Base-by-base conservation (phyloP, 2,329 filamentous ascomycete species). In the Exophiala sp. region DNA sequence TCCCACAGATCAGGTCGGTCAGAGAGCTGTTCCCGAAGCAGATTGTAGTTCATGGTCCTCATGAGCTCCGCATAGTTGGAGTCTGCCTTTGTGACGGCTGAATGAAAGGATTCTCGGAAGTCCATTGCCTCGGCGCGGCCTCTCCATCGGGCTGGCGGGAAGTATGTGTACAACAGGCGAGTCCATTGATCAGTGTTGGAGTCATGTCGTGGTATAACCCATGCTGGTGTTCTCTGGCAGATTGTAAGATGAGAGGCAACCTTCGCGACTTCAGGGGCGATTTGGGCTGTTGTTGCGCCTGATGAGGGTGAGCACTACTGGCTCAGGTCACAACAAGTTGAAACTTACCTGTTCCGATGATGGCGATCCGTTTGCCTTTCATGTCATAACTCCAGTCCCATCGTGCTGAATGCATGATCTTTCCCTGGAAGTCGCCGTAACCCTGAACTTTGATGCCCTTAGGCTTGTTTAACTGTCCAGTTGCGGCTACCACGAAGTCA, bases 171-270 rank as follows among this genome's bases (percentile, higher is more conserved):
- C 2, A 80, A 47, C 10, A 68, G 63, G 20, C 72, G 70, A 57
- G 71, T 66, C 36, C 75, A 52, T 0, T 70, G 47, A 2, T 75
- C 71, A 1, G 83, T 72, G 0, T 72, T 66, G 1, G 65, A 68
- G 52, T 84, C 80, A 5, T 68, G 56, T 10, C 81, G 77, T 2
- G 80, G 80, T 2, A 81, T 72, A 6, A 84, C 65, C 79, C 80
- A 84, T 58, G 83, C 83, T 0, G 81, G 79, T 0, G 79, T 79
- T 11, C 82, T 71, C 63, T 84, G 81, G 65, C 78, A 83, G 11
- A 84, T 69, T 0, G 75, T 77, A 7, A 84, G 64, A 5, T 74
- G 69, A 2, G 75, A 71, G 12, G 75, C 77, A 1, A 73, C 68
- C 38, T 77, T 77, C 1, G 77, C 74, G 24, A 83, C 70, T 50